Conservation (phyloP, 1,139 yeast genomes). For the Yamadazyma buinensis region DNA sequence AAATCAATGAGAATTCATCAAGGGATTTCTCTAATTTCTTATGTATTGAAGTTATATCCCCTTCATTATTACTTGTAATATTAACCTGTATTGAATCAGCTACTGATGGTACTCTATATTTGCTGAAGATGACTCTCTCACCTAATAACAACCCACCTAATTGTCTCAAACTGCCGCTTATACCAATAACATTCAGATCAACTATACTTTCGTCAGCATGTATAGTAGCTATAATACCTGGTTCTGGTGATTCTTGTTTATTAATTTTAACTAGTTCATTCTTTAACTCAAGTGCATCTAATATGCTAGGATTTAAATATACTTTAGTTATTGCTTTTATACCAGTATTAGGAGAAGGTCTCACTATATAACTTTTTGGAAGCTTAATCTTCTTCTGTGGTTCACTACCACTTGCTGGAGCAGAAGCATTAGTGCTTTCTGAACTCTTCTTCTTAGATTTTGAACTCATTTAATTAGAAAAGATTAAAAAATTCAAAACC, state of each 20-base stretch:
- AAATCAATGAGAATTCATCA: slow-evolving; percentile 49
- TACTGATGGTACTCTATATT: slow-evolving; percentile 48
- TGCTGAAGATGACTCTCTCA: slow-evolving; percentile 57
- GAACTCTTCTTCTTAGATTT: slow-evolving; percentile 17
- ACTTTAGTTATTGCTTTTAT: slow-evolving; percentile 38
- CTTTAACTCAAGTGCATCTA: slow-evolving; percentile 50
- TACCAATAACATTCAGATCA: slow-evolving; percentile 51
- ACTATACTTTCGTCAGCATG: slow-evolving; percentile 35
- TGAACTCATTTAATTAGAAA: slow-evolving; percentile 12
- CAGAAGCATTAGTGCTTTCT: slow-evolving; percentile 17
- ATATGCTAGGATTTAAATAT: slow-evolving; percentile 47
- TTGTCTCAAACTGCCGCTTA: slow-evolving; percentile 48
- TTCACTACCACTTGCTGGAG: slow-evolving; percentile 16
- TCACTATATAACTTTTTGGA: slow-evolving; percentile 50
- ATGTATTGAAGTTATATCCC: slow-evolving; percentile 1
- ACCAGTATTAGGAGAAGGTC: slow-evolving; percentile 42
- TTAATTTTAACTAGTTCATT: slow-evolving; percentile 48
- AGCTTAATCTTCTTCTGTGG: slow-evolving; percentile 38
- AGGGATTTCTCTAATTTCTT: slow-evolving; percentile 33
- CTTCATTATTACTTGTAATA: slow-evolving; percentile 4
- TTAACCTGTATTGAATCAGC: slow-evolving; percentile 28
- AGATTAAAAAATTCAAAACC: too few relatives aligned
- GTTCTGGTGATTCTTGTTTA: slow-evolving; percentile 42
- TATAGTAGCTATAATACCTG: slow-evolving; percentile 45
- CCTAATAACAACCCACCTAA: slow-evolving; percentile 66